Evolutionary conservation across 345 rosid species (phyloP), one percentile per base, ranked within the genome.

Genomic region (Euphorbia peplus): DNA sequence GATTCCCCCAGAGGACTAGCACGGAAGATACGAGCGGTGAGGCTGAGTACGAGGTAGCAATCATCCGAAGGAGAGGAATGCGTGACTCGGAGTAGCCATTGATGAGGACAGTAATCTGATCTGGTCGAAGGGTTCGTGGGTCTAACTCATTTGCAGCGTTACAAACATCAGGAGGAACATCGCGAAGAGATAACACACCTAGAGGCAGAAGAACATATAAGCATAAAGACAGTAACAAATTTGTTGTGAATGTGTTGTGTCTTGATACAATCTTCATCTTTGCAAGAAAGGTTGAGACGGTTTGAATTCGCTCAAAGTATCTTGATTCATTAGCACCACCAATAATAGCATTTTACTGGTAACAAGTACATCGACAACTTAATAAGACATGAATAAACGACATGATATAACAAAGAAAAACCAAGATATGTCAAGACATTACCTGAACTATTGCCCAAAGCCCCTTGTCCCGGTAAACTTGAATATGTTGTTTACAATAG

Each of bases 1-100:
- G 88, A 80, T 89, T 87, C 14, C 92, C 96, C 92, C 92, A 87
- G 8, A 87, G 85, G 67, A 89, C 76, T 16, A 79, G 60, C 65
- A 89, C 85, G 1, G 85, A 78, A 11, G 85, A 83, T 1, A 89
- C 90, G 6, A 81, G 42, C 0, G 88, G 77, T 8, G 89, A 84
- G 19, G 81, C 81, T 0, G 92, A 72, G 68, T 85, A 89, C 4
- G 86, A 25, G 21, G 83, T 55, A 1, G 87, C 85, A 30, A 89
- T 79, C 10, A 87, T 77, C n/a, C 68, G 85, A 22, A 89, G 81
- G 41, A 89, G 86, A 72, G 91, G 85, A 32, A 85, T 78, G 5
- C 95, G 91, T 2, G 83, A 69, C 57, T 78, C 82, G 0, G 95
- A 87, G 84, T 89, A 89, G 10, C 91, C 95, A 73, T 81, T 89